These are phyloP conservation scores for Backusella sp. DNA, from an alignment of 192 early-diverging fungal species.

Conservation along the genomic window DNA sequence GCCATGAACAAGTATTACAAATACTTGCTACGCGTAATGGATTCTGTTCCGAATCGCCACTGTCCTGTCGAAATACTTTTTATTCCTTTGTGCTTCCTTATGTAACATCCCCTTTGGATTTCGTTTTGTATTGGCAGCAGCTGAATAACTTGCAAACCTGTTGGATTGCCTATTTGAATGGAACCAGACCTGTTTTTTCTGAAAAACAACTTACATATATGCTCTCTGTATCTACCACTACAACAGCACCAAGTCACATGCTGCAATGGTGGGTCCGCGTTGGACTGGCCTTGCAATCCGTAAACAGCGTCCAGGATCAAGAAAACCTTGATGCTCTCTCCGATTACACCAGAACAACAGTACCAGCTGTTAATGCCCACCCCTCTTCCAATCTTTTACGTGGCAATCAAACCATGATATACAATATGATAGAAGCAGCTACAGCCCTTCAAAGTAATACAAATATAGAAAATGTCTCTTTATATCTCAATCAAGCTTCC, in stretches of 20 bases:
- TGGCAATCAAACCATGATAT: slow-evolving; percentile 13
- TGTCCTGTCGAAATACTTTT: slow-evolving; percentile 3
- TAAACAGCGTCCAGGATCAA: neutral
- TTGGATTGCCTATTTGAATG: slow-evolving; percentile 8
- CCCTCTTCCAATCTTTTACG: slow-evolving; percentile 10
- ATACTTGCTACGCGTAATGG: slow-evolving; percentile 11
- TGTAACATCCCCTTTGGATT: slow-evolving; percentile 14
- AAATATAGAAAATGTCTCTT: neutral
- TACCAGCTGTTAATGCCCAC: neutral
- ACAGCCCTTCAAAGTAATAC: slow-evolving; percentile 4
- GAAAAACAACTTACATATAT: slow-evolving; percentile 1
- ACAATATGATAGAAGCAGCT: slow-evolving; percentile 10
- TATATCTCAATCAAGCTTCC: neutral
- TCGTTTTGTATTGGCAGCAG: slow-evolving; percentile 14
- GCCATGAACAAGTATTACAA: slow-evolving; percentile 6
- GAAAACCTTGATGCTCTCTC: neutral
- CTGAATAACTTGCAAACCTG: slow-evolving; percentile 7
- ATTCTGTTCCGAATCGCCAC: neutral
- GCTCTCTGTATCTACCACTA: slow-evolving; percentile 9
- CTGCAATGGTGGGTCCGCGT: slow-evolving; percentile 15
- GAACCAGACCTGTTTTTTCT: slow-evolving; percentile 1
- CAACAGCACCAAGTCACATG: slow-evolving; percentile 14
- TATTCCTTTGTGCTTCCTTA: slow-evolving; percentile 24
- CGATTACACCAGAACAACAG: slow-evolving; percentile 11
- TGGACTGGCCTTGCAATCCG: slow-evolving; percentile 9